A percentile compares a stretch with the other conserved stretches of the same genome.
Evolutionary conservation across 352 stramenopile genomes (phyloP).

Genomic region (Pythium folliculosum): DNA sequence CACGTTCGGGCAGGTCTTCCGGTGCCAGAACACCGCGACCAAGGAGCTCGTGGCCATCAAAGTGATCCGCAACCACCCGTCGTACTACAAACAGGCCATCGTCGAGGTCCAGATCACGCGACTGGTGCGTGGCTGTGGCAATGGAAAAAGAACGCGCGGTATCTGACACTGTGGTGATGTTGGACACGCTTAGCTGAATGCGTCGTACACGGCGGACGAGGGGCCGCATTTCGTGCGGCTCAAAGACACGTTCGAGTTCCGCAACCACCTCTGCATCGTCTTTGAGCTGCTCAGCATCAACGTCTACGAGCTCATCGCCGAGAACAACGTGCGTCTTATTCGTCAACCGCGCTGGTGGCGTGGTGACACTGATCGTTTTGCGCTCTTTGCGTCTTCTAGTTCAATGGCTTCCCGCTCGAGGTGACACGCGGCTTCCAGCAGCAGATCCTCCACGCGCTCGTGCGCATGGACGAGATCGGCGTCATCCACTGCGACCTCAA

Average conservation of each 20-base stretch:
- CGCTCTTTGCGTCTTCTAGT: slow-evolving; percentile 31
- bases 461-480: slow-evolving; percentile 72
- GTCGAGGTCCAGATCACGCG: slow-evolving; percentile 94
- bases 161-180: too few relatives aligned
- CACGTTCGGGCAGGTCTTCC: slow-evolving; percentile 64
- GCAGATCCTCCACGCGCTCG: slow-evolving; percentile 90
- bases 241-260: slow-evolving; percentile 90
- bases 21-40: slow-evolving; percentile 46
- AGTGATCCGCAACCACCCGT: slow-evolving; percentile 96
- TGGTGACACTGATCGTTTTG: background rate
- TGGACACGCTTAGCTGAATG: slow-evolving; percentile 47
- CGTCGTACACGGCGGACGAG: slow-evolving; percentile 23
- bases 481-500: slow-evolving; percentile 43
- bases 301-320: slow-evolving; percentile 93
- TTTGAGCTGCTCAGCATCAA: slow-evolving; percentile 95
- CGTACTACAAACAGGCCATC: slow-evolving; percentile 90
- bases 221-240: slow-evolving; percentile 84
- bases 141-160: too few relatives aligned
- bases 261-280: slow-evolving; percentile 93
- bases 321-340: slow-evolving; percentile 68
- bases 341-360: too few relatives aligned
- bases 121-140: slow-evolving; percentile 44
- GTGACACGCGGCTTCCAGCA: slow-evolving; percentile 91
- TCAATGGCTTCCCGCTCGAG: slow-evolving; percentile 82
- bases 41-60: slow-evolving; percentile 92